Base-by-base conservation (phyloP, 306 rosid genomes). In the Medicago arabica region DNA sequence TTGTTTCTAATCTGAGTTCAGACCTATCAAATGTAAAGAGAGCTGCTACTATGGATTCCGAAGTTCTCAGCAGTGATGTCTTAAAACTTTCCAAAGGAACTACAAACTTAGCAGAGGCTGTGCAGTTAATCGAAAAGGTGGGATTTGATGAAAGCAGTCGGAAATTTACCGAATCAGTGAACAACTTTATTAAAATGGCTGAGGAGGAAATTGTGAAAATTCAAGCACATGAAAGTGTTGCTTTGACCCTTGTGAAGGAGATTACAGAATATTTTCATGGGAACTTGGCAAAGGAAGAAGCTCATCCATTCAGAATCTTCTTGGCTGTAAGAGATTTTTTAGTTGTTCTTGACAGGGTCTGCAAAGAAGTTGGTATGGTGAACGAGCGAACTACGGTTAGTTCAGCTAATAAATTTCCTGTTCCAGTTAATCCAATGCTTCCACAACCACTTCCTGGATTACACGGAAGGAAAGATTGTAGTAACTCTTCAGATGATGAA, bases 191-290 rank as follows among this genome's bases (percentile, higher is more conserved):
- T 89, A 86, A 86, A 84, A 84, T 84, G 85, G 97, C 98, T 0
- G 92, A 90, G 74, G 97, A 85, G 85, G 97, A 95, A 67, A 85
- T 92, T 50, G 78, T 83, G 8, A 90, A 78, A 83, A 77, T 89
- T 67, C 93, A 85, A 89, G 96, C 96, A 12, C 92, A 88, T 67
- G 98, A 89, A 86, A 95, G 87, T 58, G 97, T 90, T 78, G 89
- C 93, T 13, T 9, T 90, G 73, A 81, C 97, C 34, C 78, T 95
- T 46, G 98, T 95, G 79, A 95, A 95, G 88, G 98, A 90, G 85
- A 89, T 92, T 10, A 95, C 97, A 0, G 98, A 95, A 81, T 95
- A 95, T 78, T 95, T 95, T 84, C 98, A 92, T 65, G 98, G 98
- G 15, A 89, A 95, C 81, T 86, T 93, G 14, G 59, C 92, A 4